A percentile compares a stretch with the other conserved stretches of the same genome.
phyloP scores from a whole-genome alignment of 106 monocot species.

The Dioscorea dumetorum region DNA sequence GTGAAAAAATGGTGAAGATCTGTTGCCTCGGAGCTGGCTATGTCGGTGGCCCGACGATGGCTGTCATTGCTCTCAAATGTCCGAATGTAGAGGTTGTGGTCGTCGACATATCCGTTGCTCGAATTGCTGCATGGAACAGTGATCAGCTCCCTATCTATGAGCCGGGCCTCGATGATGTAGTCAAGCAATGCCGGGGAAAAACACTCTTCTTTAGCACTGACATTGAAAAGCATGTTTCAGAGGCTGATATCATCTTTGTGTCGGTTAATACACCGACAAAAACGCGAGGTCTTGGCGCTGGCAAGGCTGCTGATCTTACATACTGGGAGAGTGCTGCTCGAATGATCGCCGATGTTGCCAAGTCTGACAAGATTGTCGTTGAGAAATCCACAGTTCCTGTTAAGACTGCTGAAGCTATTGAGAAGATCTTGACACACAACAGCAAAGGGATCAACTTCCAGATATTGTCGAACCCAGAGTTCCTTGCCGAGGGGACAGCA shows the following conservation, averaged over 20 bases:
- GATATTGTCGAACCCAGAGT: constrained; percentile 21
- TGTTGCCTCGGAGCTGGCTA: constrained; percentile 19
- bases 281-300: constrained; percentile 16
- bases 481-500: constrained; percentile 19
- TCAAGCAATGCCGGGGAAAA: constrained; percentile 11
- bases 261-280: constrained; percentile 17
- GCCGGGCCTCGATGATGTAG: constrained; percentile 12
- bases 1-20: constrained; percentile 13
- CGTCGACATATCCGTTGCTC: constrained; percentile 12
- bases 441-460: constrained; percentile 19
- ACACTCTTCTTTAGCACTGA: constrained; percentile 17
- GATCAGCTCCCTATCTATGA: constrained; percentile 18
- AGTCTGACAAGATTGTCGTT: constrained; percentile 20
- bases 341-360: constrained; percentile 18
- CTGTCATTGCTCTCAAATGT: constrained; percentile 15
- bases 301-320: constrained; percentile 22
- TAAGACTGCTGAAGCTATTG: constrained; percentile 21
- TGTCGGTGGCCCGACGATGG: constrained; percentile 17
- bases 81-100: constrained; percentile 8
- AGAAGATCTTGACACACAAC: constrained; percentile 22
- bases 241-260: constrained; percentile 17
- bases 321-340: constrained; percentile 22
- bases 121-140: constrained; percentile 15
- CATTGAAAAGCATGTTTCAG: constrained; percentile 12
- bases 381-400: constrained; percentile 23